Evolutionary conservation across 2,329 filamentous ascomycete genomes (phyloP).

Genomic region (Epichloe scottii): DNA sequence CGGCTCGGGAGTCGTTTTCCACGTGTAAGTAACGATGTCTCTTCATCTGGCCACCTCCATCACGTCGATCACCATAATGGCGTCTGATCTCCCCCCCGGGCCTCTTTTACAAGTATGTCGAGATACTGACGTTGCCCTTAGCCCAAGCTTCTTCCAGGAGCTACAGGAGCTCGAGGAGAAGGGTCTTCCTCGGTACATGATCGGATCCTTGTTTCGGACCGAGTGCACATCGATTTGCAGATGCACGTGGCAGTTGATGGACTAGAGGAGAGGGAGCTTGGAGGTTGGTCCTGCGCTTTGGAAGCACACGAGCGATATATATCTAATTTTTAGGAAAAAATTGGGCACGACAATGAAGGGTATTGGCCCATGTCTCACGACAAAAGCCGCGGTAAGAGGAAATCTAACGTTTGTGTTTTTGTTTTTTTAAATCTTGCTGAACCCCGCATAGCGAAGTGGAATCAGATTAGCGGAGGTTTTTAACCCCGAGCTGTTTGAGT

Average conservation of each 20-base stretch:
- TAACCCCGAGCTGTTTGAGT: constrained; percentile 49
- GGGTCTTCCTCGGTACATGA: constrained; percentile 15
- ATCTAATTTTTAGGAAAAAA: too few relatives aligned
- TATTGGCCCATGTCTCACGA: too few relatives aligned
- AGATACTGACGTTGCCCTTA: too few relatives aligned
- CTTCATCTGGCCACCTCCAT: too few relatives aligned
- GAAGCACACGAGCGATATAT: too few relatives aligned
- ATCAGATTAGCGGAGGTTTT: constrained; percentile 58
- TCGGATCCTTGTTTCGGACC: constrained; percentile 49
- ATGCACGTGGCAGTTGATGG: constrained; percentile 57
- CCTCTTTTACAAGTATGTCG: too few relatives aligned
- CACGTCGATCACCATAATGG: too few relatives aligned
- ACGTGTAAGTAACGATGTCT: constrained; percentile 21
- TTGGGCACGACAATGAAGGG: too few relatives aligned
- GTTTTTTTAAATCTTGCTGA: too few relatives aligned
- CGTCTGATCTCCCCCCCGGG: too few relatives aligned
- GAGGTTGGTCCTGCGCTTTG: constrained; percentile 15
- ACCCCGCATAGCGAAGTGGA: constrained; percentile 36
- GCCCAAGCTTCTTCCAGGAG: constrained; percentile 26
- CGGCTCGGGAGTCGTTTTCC: constrained; percentile 55
- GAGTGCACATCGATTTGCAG: constrained; percentile 52
- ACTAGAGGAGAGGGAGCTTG: constrained; percentile 45
- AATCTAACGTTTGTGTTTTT: too few relatives aligned
- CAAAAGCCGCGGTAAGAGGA: too few relatives aligned
- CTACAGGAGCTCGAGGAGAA: constrained; percentile 25